Evolutionary conservation across 331 rosid genomes (phyloP).

Genomic region (Quercus tomentella): DNA sequence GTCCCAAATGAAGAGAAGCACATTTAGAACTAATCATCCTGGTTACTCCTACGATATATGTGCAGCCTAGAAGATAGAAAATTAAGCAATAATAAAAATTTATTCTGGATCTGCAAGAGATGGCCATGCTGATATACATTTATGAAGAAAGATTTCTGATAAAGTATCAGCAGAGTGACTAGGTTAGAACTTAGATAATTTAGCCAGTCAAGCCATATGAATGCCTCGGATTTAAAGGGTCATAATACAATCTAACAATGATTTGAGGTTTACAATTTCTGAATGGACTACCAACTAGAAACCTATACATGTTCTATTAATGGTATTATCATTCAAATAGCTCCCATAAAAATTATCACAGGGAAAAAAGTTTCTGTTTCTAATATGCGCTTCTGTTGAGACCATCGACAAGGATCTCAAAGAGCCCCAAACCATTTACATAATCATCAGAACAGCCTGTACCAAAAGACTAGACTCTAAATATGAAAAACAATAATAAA

Average conservation of each 20-base stretch:
- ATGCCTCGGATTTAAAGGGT: not conserved
- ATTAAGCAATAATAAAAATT: not conserved
- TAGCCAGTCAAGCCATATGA: not conserved
- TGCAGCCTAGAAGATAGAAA: not conserved
- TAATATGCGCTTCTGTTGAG: not conserved
- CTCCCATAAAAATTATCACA: not conserved
- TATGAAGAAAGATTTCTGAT: not conserved
- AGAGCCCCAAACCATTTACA: not conserved
- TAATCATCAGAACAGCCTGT: not conserved
- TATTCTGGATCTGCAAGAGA: not conserved
- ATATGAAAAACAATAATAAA: not conserved
- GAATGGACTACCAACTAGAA: not conserved
- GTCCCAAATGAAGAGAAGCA: not conserved
- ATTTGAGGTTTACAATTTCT: not conserved
- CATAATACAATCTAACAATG: not conserved
- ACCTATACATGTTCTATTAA: not conserved
- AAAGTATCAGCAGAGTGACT: not conserved
- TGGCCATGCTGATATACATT: not conserved
- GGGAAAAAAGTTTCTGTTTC: not conserved
- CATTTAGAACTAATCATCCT: not conserved
- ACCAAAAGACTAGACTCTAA: not conserved
- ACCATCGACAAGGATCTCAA: not conserved
- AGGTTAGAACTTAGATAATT: not conserved
- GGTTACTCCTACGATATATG: not conserved
- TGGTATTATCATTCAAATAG: not conserved